Conservation (phyloP, 2,329 filamentous ascomycete genomes). For the Colletotrichum liriopes region DNA sequence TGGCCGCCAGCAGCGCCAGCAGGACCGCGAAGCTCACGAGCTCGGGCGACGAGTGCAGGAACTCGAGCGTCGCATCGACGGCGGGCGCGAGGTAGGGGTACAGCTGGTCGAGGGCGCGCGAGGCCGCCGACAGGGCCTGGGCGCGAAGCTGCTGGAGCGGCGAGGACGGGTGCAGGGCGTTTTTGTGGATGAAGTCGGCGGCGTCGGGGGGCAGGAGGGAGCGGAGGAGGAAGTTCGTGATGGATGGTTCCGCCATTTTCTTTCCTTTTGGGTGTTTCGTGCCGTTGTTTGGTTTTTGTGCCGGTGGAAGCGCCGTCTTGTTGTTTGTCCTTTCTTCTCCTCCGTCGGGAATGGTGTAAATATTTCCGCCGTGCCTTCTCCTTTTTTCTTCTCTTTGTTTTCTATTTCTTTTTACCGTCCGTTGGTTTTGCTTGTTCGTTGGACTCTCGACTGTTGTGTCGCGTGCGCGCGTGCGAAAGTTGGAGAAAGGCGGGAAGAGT, state of each 20-base stretch:
- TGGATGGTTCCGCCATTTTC: constrained; percentile 52
- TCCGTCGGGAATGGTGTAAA: not conserved
- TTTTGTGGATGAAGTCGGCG: constrained; percentile 60
- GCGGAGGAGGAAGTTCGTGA: constrained; percentile 53
- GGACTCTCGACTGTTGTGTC: not conserved
- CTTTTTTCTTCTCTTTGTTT: too few species aligned
- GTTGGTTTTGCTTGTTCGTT: not conserved
- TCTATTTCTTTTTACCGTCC: not conserved
- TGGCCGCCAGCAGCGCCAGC: constrained; percentile 69
- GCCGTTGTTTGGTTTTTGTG: not conserved
- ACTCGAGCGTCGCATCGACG: constrained; percentile 56
- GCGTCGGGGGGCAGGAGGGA: constrained; percentile 63
- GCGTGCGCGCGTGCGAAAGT: not conserved
- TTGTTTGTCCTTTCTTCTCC: not conserved
- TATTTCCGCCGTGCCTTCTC: not conserved
- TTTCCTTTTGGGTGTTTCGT: not conserved
- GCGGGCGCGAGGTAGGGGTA: constrained; percentile 61
- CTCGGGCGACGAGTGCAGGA: constrained; percentile 58
- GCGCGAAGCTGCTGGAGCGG: constrained; percentile 60
- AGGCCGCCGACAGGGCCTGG: constrained; percentile 51
- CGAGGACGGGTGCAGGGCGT: constrained; percentile 64
- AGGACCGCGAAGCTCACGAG: constrained; percentile 62
- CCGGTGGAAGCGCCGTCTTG: not conserved
- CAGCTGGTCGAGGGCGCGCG: constrained; percentile 51
- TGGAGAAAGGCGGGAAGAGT: not conserved